Evolutionary conservation across 768 basidiomycete species (phyloP), one percentile per base, ranked within the genome.

Genomic region (Tulasnella sp.): DNA sequence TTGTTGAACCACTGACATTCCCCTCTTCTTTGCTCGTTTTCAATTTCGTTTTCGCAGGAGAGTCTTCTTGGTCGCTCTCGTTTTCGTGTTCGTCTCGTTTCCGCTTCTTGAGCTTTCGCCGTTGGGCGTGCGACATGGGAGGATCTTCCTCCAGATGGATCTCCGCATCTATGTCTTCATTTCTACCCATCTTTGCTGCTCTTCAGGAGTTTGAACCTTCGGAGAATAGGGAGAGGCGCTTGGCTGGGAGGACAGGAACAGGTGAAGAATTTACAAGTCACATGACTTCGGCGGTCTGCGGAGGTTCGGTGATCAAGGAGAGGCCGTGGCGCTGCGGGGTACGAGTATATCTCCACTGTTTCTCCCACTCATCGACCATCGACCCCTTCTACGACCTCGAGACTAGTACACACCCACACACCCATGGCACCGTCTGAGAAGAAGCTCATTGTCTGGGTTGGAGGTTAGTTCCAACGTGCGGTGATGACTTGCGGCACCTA

Each of bases 101-200:
- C 18, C 76, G 74, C 75, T 77, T 57, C 55, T 57, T 77, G 39
- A 77, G 74, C 48, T 77, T 87, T 37, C 93, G 87, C 77, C 86
- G 88, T 83, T 92, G 91, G 7, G 91, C 91, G 83, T 94, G 93
- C 3, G 93, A 95, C 77, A 94, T 87, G 7, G 89, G 87, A 23
- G 81, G 83, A 23, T 78, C 57, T 15, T 89, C 87, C 11, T 57
- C 55, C 23, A 57, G 55, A 39, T 81, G 78, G 72, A 57, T 57
- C 23, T 84, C 84, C 23, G 77, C 79, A 26, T 83, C 81, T 44
- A 78, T 74, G 20, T 82, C 81, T n/a, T 80, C 80, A n/a, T 73
- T 72, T 70, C 44, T 37, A 80, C 23, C 55, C 55, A 57, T 57
- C 23, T 9, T 57, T 57, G 18, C 5, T 51, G 51, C 3, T 5